Evolutionary conservation across 208 protist species (phyloP).

Genomic region (Angomonas desouzai): DNA sequence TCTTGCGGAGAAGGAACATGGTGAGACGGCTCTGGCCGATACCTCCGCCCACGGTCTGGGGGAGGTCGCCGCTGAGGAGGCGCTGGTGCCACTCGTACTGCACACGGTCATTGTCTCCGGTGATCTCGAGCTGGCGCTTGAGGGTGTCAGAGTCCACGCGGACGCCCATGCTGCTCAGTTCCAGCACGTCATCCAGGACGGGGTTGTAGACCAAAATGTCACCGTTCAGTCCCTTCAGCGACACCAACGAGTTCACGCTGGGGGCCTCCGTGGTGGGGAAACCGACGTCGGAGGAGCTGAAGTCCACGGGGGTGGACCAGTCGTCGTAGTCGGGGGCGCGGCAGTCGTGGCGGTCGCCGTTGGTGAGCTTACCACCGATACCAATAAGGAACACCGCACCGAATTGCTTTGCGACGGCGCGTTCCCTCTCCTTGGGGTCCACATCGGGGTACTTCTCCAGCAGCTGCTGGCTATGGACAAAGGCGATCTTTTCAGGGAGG

Average conservation of each 20-base stretch:
- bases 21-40: constrained; percentile 84
- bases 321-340: constrained; percentile 92
- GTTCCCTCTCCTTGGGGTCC: constrained; percentile 80
- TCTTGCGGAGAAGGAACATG: constrained; percentile 89
- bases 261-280: constrained; percentile 32
- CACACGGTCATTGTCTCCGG: constrained; percentile 54
- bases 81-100: constrained; percentile 71
- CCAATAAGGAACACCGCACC: constrained; percentile 89
- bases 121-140: constrained; percentile 67
- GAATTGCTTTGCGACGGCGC: constrained; percentile 58
- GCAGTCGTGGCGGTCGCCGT: constrained; percentile 77
- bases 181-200: constrained; percentile 72
- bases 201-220: constrained; percentile 90
- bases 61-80: constrained; percentile 71
- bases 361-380: constrained; percentile 80
- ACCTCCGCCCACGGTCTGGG: constrained; percentile 83
- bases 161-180: constrained; percentile 92
- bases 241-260: constrained; percentile 44
- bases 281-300: constrained; percentile 24
- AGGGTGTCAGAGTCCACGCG: constrained; percentile 82
- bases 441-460: constrained; percentile 73
- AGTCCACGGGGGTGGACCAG: constrained; percentile 76
- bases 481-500: constrained; percentile 81
- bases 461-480: constrained; percentile 82
- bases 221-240: constrained; percentile 80